phyloP scores from a whole-genome alignment of 352 stramenopile genomes.

The Globisporangium okanoganense region DNA sequence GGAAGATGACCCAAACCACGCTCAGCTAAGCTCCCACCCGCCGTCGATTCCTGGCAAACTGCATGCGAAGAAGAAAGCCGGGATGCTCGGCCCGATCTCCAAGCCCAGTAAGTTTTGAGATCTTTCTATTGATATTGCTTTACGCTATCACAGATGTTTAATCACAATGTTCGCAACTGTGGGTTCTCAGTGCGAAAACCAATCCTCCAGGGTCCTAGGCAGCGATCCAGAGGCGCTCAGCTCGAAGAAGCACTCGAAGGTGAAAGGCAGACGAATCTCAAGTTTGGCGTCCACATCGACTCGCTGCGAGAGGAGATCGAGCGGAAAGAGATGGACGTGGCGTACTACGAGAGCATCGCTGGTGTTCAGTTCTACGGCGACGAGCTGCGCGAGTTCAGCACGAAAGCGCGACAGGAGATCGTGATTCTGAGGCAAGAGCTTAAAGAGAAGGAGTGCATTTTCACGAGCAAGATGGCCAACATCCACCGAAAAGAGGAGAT shows the following conservation, averaged over 20 bases:
- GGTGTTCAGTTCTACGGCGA: slow-evolving; percentile 49
- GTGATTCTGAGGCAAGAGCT: slow-evolving; percentile 34
- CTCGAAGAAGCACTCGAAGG: slow-evolving; percentile 57
- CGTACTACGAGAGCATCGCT: slow-evolving; percentile 67
- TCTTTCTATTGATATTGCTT: neutral
- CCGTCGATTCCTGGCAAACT: slow-evolving; percentile 26
- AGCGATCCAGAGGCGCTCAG: slow-evolving; percentile 65
- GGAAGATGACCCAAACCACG: slow-evolving; percentile 1
- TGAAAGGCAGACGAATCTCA: slow-evolving; percentile 39
- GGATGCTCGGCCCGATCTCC: slow-evolving; percentile 61
- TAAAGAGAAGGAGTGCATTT: slow-evolving; percentile 53
- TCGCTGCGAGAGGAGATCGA: slow-evolving; percentile 62
- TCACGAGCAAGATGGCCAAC: slow-evolving; percentile 37
- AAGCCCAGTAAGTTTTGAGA: slow-evolving; percentile 36
- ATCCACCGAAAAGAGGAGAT: slow-evolving; percentile 73
- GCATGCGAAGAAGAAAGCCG: slow-evolving; percentile 60
- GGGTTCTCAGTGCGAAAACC: slow-evolving; percentile 20
- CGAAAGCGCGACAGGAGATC: slow-evolving; percentile 36
- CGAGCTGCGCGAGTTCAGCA: slow-evolving; percentile 44
- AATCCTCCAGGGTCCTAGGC: slow-evolving; percentile 27
- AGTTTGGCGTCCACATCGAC: slow-evolving; percentile 46
- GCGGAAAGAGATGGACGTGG: slow-evolving; percentile 73
- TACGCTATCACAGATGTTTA: neutral
- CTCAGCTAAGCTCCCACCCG: neutral
- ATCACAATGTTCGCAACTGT: neutral